A percentile compares a stretch with the other conserved stretches of the same genome.
Conservation (phyloP, 345 rosid species). For the Corchorus olitorius region DNA sequence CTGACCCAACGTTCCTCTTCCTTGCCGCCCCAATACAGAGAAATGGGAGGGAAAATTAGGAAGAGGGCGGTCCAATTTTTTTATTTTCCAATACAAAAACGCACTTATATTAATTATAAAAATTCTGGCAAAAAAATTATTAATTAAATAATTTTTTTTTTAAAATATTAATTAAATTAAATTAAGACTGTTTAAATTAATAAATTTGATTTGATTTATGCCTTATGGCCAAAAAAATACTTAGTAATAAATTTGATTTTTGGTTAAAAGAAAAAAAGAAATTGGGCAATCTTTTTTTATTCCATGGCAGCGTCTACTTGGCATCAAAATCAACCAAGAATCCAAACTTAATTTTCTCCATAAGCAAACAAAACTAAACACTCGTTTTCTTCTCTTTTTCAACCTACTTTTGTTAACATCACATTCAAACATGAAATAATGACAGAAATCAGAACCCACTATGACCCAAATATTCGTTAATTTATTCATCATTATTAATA, state of each 20-base stretch:
- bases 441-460: not conserved
- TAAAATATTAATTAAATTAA: too few species aligned
- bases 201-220: too few species aligned
- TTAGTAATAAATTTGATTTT: too few species aligned
- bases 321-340: constrained; percentile 9
- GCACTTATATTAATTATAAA: too few species aligned
- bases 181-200: not conserved
- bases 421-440: not conserved
- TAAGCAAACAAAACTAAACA: constrained; percentile 19
- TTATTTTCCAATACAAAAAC: not conserved
- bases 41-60: not conserved
- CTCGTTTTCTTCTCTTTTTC: not conserved
- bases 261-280: too few species aligned
- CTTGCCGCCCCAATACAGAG: not conserved
- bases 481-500: not conserved
- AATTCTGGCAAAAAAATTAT: too few species aligned
- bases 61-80: not conserved
- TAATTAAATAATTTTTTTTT: too few species aligned
- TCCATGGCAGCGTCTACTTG: not conserved
- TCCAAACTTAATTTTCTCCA: not conserved
- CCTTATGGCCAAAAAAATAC: too few species aligned
- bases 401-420: not conserved
- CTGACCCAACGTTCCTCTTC: too few species aligned
- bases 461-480: not conserved
- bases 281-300: not conserved